Evolutionary conservation across 495 filamentous ascomycete genomes (phyloP), one percentile per base, ranked within the genome.

Genomic region (Penicillium cosmopolitanum): DNA sequence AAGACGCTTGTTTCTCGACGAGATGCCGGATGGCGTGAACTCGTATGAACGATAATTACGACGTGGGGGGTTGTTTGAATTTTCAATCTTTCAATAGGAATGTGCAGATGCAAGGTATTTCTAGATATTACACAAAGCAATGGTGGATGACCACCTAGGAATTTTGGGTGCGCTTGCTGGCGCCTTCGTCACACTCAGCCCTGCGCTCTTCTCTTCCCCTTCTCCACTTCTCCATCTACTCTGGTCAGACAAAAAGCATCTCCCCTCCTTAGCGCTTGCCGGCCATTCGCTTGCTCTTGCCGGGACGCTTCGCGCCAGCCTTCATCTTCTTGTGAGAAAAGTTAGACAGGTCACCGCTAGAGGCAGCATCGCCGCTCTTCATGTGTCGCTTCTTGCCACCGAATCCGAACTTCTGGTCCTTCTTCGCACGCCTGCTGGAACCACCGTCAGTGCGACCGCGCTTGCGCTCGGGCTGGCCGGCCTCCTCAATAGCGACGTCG

Each of bases 271-370:
- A 48, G 21, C 46, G 46, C 46, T 48, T 48, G 11, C 46, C 46
- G 11, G 46, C 46, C 46, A 48, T 48, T 11, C 88, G 80, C 77
- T 84, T 83, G 64, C 80, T 87, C 80, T 90, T 91, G 12, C 88
- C 88, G 18, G 81, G 80, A 53, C 88, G 80, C 72, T 84, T 81
- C 11, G 79, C 55, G 23, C 72, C 74, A 53, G 73, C 73, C 81
- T 96, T 97, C 89, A 96, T 96, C 81, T 88, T 89, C 83, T 87
- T 92, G 19, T 72, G 80, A 46, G 85, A 92, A 79, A 93, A 97
- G 6, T 81, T 83, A 60, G 84, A 84, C 69, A 96, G 65, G 76
- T 98, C 96, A 55, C 82, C 87, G 50, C 84, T 91, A 54, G 87
- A 92, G 33, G 77, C 69, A 44, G 92, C 91, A 76, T 97, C 93